Evolutionary conservation across 306 rosid species (phyloP).

Genomic region (Prunus mira): DNA sequence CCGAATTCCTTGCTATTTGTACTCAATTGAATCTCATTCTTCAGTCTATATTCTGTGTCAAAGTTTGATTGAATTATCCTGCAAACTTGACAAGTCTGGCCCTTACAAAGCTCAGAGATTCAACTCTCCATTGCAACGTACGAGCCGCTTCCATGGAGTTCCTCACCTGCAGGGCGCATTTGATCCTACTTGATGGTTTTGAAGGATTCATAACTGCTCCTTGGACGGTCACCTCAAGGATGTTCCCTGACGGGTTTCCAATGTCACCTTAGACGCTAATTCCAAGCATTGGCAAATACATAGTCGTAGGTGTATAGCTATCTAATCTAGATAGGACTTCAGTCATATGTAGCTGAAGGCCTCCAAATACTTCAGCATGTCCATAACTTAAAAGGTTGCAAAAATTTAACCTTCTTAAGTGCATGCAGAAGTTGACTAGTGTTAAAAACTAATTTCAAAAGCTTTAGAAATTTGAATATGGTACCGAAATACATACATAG

Average conservation of each 20-base stretch:
- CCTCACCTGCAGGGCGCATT: conserved; percentile 47
- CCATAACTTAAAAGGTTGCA: too few relatives aligned
- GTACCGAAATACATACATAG: too few relatives aligned
- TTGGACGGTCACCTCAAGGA: conserved; percentile 62
- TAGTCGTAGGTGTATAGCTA: neutral
- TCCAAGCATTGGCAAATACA: neutral
- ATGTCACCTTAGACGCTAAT: neutral
- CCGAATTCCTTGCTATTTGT: conserved; percentile 28
- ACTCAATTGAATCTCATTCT: conserved; percentile 30
- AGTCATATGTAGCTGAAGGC: too few relatives aligned
- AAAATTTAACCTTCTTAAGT: too few relatives aligned
- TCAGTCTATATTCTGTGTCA: conserved; percentile 17
- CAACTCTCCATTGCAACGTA: conserved; percentile 34
- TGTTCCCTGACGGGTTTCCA: conserved; percentile 62
- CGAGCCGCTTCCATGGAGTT: conserved; percentile 34
- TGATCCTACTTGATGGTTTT: conserved; percentile 43
- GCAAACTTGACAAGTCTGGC: conserved; percentile 52
- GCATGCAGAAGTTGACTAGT: too few relatives aligned
- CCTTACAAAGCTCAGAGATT: conserved; percentile 42
- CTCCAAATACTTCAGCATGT: too few relatives aligned
- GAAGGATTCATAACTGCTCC: conserved; percentile 45
- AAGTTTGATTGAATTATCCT: conserved; percentile 49
- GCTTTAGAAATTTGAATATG: too few relatives aligned
- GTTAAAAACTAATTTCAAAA: too few relatives aligned
- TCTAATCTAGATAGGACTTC: too few relatives aligned